Evolutionary conservation across 768 basidiomycete genomes (phyloP).

Genomic region (Antrodiella citrinella): DNA sequence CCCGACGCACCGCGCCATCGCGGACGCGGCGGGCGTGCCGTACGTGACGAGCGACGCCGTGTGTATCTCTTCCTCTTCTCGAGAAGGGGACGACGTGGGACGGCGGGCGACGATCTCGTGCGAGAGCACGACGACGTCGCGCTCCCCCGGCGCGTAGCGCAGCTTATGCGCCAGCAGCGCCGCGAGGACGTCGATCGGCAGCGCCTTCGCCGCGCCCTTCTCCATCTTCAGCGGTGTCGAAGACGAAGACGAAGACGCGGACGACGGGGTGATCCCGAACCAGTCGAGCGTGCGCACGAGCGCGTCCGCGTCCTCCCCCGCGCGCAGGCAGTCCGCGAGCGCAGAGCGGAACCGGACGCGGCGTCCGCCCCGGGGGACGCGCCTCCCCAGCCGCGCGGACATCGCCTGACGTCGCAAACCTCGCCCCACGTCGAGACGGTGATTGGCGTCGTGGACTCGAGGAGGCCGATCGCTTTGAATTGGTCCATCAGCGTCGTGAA

Average conservation of each 20-base stretch:
- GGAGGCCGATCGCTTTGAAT: constrained; percentile 63
- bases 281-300: constrained; percentile 39
- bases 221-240: constrained; percentile 28
- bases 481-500: constrained; percentile 68
- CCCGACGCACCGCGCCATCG: constrained; percentile 90
- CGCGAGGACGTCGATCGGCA: constrained; percentile 71
- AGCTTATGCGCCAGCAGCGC: constrained; percentile 63
- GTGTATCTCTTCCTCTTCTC: constrained; percentile 46
- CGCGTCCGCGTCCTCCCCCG: constrained; percentile 12
- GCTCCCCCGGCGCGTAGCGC: constrained; percentile 59
- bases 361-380: constrained; percentile 19
- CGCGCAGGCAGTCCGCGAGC: constrained; percentile 15
- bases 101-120: constrained; percentile 65
- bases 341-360: constrained; percentile 31
- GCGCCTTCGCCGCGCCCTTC: constrained; percentile 11
- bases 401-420: no score
- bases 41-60: constrained; percentile 61
- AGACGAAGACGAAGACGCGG: constrained; percentile 10
- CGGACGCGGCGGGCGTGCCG: constrained; percentile 51
- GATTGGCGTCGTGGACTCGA: constrained; percentile 37
- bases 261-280: constrained; percentile 29
- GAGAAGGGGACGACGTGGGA: constrained; percentile 13
- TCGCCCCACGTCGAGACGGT: constrained; percentile 29
- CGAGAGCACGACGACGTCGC: constrained; percentile 80
- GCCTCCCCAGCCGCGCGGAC: constrained; percentile 16